Conservation (phyloP, 2,329 filamentous ascomycete species). For the Ploettnerulaceae sp. region DNA sequence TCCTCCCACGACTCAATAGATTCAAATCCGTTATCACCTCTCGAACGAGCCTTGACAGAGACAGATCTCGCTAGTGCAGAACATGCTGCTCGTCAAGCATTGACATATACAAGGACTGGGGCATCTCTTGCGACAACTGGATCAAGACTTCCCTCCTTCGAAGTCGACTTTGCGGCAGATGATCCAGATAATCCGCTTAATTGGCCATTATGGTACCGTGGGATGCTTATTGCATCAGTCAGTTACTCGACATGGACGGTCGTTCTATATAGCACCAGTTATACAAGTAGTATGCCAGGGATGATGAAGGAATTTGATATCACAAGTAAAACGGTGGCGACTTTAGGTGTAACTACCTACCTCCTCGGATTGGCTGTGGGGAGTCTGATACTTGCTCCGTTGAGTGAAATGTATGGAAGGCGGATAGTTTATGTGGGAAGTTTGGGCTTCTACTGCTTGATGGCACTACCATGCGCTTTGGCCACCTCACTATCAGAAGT, state of each 20-base stretch:
- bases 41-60: slow-evolving; percentile 38
- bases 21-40: slow-evolving; percentile 33
- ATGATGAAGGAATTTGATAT: slow-evolving; percentile 63
- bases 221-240: slow-evolving; percentile 35
- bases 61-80: slow-evolving; percentile 37
- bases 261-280: slow-evolving; percentile 73
- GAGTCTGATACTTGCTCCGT: slow-evolving; percentile 66
- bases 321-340: slow-evolving; percentile 54
- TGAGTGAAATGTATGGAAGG: slow-evolving; percentile 67
- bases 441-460: slow-evolving; percentile 57
- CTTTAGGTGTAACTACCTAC: slow-evolving; percentile 74
- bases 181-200: slow-evolving; percentile 63
- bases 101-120: slow-evolving; percentile 37
- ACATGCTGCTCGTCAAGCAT: slow-evolving; percentile 33
- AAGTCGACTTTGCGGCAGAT: slow-evolving; percentile 64
- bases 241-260: slow-evolving; percentile 37
- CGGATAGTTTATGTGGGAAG: slow-evolving; percentile 64
- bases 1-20: slow-evolving; percentile 24
- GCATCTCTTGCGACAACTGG: slow-evolving; percentile 42
- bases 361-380: slow-evolving; percentile 69
- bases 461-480: slow-evolving; percentile 68
- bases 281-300: slow-evolving; percentile 66
- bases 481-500: slow-evolving; percentile 63
- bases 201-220: slow-evolving; percentile 53
- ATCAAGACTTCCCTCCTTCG: slow-evolving; percentile 54